Evolutionary conservation across 208 protist species (phyloP).

Genomic region (Phytomonas sp.): DNA sequence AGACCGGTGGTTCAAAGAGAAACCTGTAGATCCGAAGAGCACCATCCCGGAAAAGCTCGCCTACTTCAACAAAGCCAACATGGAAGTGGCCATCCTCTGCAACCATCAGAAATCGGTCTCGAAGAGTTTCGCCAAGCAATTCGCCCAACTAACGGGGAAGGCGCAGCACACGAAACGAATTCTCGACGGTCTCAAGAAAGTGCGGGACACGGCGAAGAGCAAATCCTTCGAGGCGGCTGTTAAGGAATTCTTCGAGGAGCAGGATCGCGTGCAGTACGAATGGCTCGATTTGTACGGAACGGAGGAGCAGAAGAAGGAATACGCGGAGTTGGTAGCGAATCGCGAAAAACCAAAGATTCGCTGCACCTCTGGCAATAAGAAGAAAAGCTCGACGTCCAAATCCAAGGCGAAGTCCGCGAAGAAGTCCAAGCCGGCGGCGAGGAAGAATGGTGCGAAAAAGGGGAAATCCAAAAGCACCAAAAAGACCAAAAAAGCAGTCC

Average conservation of each 20-base stretch:
- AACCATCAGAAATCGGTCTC: slow-evolving; percentile 98
- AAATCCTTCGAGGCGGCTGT: slow-evolving; percentile 59
- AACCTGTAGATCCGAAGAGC: slow-evolving; percentile 55
- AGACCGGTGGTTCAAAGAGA: slow-evolving; percentile 93
- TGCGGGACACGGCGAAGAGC: slow-evolving; percentile 41
- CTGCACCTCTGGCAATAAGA: slow-evolving; percentile 16
- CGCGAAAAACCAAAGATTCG: slow-evolving; percentile 25
- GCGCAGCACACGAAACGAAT: slow-evolving; percentile 60
- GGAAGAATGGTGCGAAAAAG: slow-evolving; percentile 11
- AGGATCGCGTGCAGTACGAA: slow-evolving; percentile 83
- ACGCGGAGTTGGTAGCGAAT: slow-evolving; percentile 69
- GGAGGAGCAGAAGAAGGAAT: slow-evolving; percentile 84
- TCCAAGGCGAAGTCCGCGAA: slow-evolving; percentile 21
- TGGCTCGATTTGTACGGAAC: slow-evolving; percentile 86
- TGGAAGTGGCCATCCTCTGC: slow-evolving; percentile 97
- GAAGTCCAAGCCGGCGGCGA: slow-evolving; percentile 31
- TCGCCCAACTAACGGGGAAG: slow-evolving; percentile 80
- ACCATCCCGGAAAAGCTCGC: slow-evolving; percentile 85
- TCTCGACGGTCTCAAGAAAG: slow-evolving; percentile 76
- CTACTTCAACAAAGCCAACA: slow-evolving; percentile 98
- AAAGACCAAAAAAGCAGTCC: slow-evolving; percentile 18
- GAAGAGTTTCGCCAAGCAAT: slow-evolving; percentile 78
- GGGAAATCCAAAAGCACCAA: slow-evolving; percentile 3
- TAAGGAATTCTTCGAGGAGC: slow-evolving; percentile 78
- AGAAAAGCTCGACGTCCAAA: slow-evolving; percentile 7